Evolutionary conservation across 768 basidiomycete genomes (phyloP).

Genomic region (Rhodotorula taiwanensis): DNA sequence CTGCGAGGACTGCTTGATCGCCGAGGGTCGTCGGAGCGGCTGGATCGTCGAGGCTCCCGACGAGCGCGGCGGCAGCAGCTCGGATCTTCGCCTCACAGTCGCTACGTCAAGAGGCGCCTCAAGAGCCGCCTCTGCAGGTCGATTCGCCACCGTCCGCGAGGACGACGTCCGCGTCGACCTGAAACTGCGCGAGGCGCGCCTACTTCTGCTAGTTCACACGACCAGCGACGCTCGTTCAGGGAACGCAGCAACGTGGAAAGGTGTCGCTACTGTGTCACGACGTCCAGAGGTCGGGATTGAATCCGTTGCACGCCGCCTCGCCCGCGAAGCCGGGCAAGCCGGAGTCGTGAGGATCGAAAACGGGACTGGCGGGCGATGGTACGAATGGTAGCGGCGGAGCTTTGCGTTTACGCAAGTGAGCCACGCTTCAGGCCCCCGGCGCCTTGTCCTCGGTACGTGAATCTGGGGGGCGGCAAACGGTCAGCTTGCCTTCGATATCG

Average conservation of each 20-base stretch:
- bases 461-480: no score
- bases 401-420: no score
- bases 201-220: neutral
- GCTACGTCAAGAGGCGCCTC: no score
- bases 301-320: neutral
- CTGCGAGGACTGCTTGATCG: constrained; percentile 16
- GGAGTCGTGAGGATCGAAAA: neutral
- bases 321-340: neutral
- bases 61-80: no score
- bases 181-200: neutral
- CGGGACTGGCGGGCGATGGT: neutral
- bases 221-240: neutral
- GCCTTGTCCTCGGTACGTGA: no score
- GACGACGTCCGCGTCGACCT: constrained; percentile 24
- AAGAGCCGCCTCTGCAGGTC: no score
- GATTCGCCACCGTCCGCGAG: neutral
- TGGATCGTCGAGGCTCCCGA: neutral
- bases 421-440: no score
- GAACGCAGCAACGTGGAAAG: neutral
- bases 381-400: neutral
- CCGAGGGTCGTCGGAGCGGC: neutral
- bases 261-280: neutral
- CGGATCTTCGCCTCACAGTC: no score
- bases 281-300: neutral
- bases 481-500: no score